phyloP scores from a whole-genome alignment of 2,329 filamentous ascomycete genomes.

The Colletotrichum cordylinicola region DNA sequence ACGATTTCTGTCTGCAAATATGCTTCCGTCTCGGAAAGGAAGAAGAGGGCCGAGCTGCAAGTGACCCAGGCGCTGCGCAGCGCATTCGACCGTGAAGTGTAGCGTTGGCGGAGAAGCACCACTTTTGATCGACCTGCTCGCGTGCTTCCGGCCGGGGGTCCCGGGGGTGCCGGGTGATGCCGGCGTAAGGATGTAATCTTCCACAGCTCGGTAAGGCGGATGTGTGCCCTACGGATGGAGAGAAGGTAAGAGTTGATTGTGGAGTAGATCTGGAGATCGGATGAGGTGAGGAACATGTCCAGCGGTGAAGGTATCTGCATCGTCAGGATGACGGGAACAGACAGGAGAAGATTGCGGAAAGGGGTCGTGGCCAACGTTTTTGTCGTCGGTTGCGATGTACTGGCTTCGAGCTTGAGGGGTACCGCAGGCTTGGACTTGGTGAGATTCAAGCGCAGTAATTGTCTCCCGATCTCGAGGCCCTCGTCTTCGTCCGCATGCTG shows the following conservation, averaged over 20 bases:
- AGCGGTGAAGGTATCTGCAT: conserved; percentile 79
- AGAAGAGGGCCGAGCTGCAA: conserved; percentile 84
- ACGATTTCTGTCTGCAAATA: conserved; percentile 93
- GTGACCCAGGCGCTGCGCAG: conserved; percentile 92
- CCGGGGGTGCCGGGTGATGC: conserved; percentile 75
- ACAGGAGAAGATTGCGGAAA: conserved; percentile 85
- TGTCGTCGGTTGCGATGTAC: conserved; percentile 30
- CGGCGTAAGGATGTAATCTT: conserved; percentile 80
- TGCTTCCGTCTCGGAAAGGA: conserved; percentile 84
- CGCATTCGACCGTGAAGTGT: conserved; percentile 65
- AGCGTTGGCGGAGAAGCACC: conserved; percentile 66
- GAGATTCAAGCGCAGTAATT: conserved; percentile 73
- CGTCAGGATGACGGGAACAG: conserved; percentile 73
- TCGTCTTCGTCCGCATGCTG: conserved; percentile 80
- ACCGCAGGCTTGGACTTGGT: conserved; percentile 52
- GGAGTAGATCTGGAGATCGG: conserved; percentile 82
- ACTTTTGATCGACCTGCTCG: conserved; percentile 66
- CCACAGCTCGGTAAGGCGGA: conserved; percentile 86
- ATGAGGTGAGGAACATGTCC: conserved; percentile 82
- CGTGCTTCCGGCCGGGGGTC: conserved; percentile 67
- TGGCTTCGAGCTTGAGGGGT: conserved; percentile 41
- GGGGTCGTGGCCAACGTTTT: conserved; percentile 53
- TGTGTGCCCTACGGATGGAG: conserved; percentile 83
- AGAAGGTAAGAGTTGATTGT: conserved; percentile 88
- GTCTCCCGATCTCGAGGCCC: conserved; percentile 80